Percentiles rank a stretch among this genome's conserved stretches.
Evolutionary conservation across 306 rosid genomes (phyloP).

Genomic region (Pyrus bretschneideri): DNA sequence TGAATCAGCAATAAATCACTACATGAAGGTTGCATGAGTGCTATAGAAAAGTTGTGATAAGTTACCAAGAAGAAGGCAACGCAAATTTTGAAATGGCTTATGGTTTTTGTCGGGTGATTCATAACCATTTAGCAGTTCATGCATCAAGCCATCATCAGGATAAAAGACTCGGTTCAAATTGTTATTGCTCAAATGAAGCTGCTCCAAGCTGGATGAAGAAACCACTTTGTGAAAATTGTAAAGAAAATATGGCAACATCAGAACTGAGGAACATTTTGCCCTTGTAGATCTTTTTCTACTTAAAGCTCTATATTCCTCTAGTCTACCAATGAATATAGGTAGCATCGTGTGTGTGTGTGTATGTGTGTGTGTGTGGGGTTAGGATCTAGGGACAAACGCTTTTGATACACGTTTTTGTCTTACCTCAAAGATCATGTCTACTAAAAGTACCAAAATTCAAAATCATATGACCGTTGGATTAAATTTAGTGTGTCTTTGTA

Average conservation of each 20-base stretch:
- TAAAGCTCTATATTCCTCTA: neutral
- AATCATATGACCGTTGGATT: too few species aligned
- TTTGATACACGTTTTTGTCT: too few species aligned
- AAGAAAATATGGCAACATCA: slow-evolving; percentile 23
- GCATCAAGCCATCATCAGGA: slow-evolving; percentile 33
- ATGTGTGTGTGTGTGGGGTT: too few species aligned
- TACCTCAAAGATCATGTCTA: too few species aligned
- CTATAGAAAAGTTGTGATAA: slow-evolving; percentile 12
- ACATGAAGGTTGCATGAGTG: neutral
- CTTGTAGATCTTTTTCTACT: neutral
- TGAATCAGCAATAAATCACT: slow-evolving; percentile 12
- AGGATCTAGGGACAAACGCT: too few species aligned
- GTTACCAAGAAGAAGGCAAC: slow-evolving; percentile 80
- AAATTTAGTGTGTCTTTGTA: too few species aligned
- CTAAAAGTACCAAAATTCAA: too few species aligned
- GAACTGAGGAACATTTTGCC: neutral
- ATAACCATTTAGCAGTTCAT: slow-evolving; percentile 25
- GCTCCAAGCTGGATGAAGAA: slow-evolving; percentile 73
- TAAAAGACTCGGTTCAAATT: slow-evolving; percentile 54
- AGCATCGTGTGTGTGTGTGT: too few species aligned
- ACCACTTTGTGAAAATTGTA: slow-evolving; percentile 23
- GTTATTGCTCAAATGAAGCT: slow-evolving; percentile 86
- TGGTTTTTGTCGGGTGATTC: slow-evolving; percentile 25
- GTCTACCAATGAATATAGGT: neutral
- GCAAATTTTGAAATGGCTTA: slow-evolving; percentile 61